Percentiles rank a stretch among this genome's conserved stretches.
Evolutionary conservation across 2,329 filamentous ascomycete species (phyloP).

Genomic region (Incumbomyces delicatus): DNA sequence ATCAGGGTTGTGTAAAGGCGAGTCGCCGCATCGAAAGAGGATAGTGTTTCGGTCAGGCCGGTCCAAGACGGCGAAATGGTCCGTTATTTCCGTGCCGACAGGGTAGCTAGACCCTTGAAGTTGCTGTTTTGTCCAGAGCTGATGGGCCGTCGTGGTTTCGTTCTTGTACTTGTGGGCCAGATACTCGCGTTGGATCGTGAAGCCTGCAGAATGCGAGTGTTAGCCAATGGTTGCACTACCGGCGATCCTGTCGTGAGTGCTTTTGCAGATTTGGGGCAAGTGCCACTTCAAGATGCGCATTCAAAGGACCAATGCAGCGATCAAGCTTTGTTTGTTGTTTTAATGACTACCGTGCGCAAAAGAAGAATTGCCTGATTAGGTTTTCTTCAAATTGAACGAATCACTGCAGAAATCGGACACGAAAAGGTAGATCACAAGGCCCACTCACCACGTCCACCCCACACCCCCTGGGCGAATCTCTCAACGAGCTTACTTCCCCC

Average conservation of each 20-base stretch:
- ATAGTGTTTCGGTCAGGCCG: slow-evolving; percentile 49
- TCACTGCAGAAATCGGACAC: not conserved
- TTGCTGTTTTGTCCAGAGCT: slow-evolving; percentile 52
- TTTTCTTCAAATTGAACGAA: no score
- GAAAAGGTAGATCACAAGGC: not conserved
- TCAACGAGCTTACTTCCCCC: slow-evolving; percentile 49
- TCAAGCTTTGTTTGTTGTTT: no score
- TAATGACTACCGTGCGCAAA: no score
- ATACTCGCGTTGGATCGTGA: slow-evolving; percentile 25
- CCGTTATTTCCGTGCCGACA: slow-evolving; percentile 54
- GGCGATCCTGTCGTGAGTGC: no score
- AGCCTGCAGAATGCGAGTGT: slow-evolving; percentile 30
- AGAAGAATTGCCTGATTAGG: no score
- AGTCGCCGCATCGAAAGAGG: slow-evolving; percentile 56
- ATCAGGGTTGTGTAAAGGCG: slow-evolving; percentile 42
- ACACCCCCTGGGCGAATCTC: slow-evolving; percentile 58
- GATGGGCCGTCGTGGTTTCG: slow-evolving; percentile 28
- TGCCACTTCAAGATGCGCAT: no score
- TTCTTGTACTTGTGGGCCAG: slow-evolving; percentile 17
- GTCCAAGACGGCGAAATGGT: slow-evolving; percentile 63
- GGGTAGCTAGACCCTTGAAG: slow-evolving; percentile 50
- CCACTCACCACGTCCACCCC: slow-evolving; percentile 53
- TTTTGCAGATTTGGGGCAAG: no score
- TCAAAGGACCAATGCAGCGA: no score
- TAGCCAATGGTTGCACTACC: no score